Percentiles rank a stretch among this genome's conserved stretches.
These are phyloP conservation scores for Picea sitchensis DNA, from an alignment of 75 land plant species.

Conservation along the genomic window DNA sequence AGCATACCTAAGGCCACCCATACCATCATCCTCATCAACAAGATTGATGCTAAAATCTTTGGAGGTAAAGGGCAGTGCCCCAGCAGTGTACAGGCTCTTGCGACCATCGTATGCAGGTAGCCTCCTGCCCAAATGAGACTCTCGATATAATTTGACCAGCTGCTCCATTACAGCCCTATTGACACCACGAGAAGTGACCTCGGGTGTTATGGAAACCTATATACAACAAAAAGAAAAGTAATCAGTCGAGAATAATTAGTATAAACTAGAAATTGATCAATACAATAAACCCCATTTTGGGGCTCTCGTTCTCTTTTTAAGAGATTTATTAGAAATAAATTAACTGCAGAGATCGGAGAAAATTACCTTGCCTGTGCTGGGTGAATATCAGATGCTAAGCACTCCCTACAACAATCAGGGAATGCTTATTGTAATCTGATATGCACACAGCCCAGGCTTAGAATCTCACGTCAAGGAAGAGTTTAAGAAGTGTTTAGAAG, in stretches of 20 bases:
- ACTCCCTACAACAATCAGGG: background rate
- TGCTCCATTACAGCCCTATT: slow-evolving; percentile 83
- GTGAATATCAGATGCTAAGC: background rate
- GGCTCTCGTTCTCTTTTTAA: background rate
- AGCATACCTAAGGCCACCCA: slow-evolving; percentile 41
- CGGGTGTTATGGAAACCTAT: slow-evolving; percentile 79
- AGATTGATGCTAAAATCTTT: slow-evolving; percentile 66
- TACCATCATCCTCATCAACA: slow-evolving; percentile 76
- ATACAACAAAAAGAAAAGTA: background rate
- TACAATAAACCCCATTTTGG: background rate
- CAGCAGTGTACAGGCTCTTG: slow-evolving; percentile 91
- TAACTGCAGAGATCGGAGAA: background rate
- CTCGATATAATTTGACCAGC: slow-evolving; percentile 58
- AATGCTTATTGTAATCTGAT: background rate
- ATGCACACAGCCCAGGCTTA: background rate
- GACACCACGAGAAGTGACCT: slow-evolving; percentile 74
- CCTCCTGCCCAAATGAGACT: slow-evolving; percentile 69
- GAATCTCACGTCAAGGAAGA: too few species aligned
- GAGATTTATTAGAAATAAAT: background rate
- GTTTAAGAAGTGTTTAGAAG: background rate
- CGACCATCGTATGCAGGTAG: slow-evolving; percentile 92
- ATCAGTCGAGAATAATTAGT: background rate
- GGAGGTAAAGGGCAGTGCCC: slow-evolving; percentile 68
- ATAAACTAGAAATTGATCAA: background rate
- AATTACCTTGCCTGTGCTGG: background rate